A percentile compares a stretch with the other conserved stretches of the same genome.
phyloP scores from a whole-genome alignment of 495 filamentous ascomycete genomes.

The Penicillium salamii region DNA sequence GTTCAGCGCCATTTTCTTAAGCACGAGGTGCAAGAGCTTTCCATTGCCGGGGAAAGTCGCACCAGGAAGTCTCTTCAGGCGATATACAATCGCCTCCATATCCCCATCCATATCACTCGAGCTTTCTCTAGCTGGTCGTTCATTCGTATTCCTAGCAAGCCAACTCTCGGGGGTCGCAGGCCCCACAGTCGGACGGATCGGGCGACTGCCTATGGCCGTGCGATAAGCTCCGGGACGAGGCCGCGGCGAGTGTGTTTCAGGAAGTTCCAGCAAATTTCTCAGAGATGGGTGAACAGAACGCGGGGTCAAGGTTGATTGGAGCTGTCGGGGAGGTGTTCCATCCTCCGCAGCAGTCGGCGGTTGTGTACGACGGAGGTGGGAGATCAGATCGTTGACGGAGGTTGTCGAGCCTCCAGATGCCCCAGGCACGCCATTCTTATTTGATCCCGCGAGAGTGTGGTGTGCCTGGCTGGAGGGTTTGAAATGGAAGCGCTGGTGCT shows the following conservation, averaged over 20 bases:
- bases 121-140: neutral
- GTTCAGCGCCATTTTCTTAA: conserved; percentile 61
- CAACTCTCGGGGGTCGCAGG: conserved; percentile 73
- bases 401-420: conserved; percentile 19
- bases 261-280: conserved; percentile 62
- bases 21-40: conserved; percentile 54
- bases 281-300: conserved; percentile 54
- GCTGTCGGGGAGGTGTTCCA: conserved; percentile 8
- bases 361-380: conserved; percentile 48
- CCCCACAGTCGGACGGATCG: conserved; percentile 55
- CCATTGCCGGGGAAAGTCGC: conserved; percentile 37
- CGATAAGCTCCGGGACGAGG: conserved; percentile 54
- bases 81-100: conserved; percentile 22
- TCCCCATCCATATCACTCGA: neutral
- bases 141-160: conserved; percentile 40
- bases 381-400: conserved; percentile 47
- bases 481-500: conserved; percentile 33
- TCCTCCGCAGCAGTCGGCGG: conserved; percentile 19
- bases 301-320: conserved; percentile 16
- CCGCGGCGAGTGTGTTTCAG: conserved; percentile 64
- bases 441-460: conserved; percentile 31
- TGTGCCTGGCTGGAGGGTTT: conserved; percentile 40
- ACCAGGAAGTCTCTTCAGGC: conserved; percentile 45
- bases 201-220: conserved; percentile 34
- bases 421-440: conserved; percentile 28